Evolutionary conservation across 208 protist species (phyloP).

Genomic region (Vickermania ingenoplastis): DNA sequence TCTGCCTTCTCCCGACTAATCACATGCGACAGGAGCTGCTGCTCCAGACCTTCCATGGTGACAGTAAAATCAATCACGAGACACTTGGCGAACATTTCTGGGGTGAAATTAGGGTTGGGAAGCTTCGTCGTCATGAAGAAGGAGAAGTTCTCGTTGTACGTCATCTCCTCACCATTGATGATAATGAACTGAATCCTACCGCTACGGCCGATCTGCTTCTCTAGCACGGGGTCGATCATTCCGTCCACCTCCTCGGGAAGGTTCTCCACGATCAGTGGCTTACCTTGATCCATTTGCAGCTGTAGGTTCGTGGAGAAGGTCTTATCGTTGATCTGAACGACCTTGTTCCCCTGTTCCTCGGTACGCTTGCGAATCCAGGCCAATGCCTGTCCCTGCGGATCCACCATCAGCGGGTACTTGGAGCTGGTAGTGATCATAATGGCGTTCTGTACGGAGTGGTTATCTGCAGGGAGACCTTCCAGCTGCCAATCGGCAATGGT

Average conservation of each 20-base stretch:
- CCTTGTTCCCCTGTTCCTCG: conserved; percentile 69
- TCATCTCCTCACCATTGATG: conserved; percentile 90
- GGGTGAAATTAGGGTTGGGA: conserved; percentile 97
- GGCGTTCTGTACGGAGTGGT: conserved; percentile 98
- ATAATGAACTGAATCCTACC: conserved; percentile 85
- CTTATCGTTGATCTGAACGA: conserved; percentile 91
- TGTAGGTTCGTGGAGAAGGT: conserved; percentile 91
- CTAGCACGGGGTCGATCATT: conserved; percentile 96
- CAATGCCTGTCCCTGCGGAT: conserved; percentile 97
- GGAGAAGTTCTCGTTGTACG: conserved; percentile 90
- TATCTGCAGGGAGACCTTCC: conserved; percentile 97
- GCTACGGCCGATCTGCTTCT: conserved; percentile 90
- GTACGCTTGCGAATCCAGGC: conserved; percentile 93
- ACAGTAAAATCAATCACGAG: conserved; percentile 99
- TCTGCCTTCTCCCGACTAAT: conserved; percentile 96
- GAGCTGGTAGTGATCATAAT: conserved; percentile 96
- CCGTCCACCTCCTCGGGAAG: conserved; percentile 97
- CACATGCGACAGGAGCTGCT: conserved; percentile 95
- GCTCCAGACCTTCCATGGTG: conserved; percentile 96
- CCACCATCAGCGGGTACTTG: conserved; percentile 97
- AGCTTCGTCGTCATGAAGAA: conserved; percentile 98
- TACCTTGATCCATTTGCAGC: conserved; percentile 87
- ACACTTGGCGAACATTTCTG: conserved; percentile 97
- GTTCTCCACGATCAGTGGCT: conserved; percentile 94
- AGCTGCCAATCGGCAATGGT: conserved; percentile 97